Evolutionary conservation across 2,329 filamentous ascomycete species (phyloP).

Genomic region (Akanthomyces dipterigenus): DNA sequence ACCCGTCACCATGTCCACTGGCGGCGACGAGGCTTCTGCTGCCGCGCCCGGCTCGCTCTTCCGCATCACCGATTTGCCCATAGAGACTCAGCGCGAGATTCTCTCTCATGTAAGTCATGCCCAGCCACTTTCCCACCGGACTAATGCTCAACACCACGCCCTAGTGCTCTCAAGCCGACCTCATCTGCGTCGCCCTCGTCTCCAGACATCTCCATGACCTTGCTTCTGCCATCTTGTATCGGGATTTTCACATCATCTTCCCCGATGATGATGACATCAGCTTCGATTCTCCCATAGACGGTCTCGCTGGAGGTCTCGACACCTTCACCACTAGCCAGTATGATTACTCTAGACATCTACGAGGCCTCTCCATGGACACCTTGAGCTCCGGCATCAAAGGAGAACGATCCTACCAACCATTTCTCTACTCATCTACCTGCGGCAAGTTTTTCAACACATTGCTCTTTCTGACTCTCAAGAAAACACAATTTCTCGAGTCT

Average conservation of each 20-base stretch:
- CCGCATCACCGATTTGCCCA: conserved; percentile 36
- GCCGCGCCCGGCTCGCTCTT: conserved; percentile 14
- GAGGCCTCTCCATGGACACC: conserved; percentile 50
- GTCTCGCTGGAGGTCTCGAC: conserved; percentile 50
- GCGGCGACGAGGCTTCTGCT: conserved; percentile 22
- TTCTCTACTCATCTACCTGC: conserved; percentile 48
- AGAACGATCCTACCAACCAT: conserved; percentile 47
- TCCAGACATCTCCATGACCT: conserved; percentile 51
- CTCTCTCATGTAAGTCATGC: conserved; percentile 36
- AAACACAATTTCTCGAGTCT: conserved; percentile 46
- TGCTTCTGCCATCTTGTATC: conserved; percentile 52
- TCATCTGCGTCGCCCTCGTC: conserved; percentile 52
- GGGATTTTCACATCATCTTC: conserved; percentile 54
- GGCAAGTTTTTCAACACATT: conserved; percentile 60
- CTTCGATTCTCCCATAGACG: conserved; percentile 48
- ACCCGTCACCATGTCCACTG: conserved; percentile 28
- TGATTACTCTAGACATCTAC: conserved; percentile 53
- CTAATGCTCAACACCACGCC: conserved; percentile 6
- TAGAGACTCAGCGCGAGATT: conserved; percentile 44
- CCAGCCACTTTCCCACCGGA: neutral
- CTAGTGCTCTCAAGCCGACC: conserved; percentile 45
- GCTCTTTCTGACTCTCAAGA: conserved; percentile 49
- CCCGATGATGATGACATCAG: conserved; percentile 49
- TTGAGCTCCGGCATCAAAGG: conserved; percentile 44
- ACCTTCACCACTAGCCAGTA: conserved; percentile 58